Conservation (phyloP, 495 filamentous ascomycete species). For the Aspergillus biplanus region DNA sequence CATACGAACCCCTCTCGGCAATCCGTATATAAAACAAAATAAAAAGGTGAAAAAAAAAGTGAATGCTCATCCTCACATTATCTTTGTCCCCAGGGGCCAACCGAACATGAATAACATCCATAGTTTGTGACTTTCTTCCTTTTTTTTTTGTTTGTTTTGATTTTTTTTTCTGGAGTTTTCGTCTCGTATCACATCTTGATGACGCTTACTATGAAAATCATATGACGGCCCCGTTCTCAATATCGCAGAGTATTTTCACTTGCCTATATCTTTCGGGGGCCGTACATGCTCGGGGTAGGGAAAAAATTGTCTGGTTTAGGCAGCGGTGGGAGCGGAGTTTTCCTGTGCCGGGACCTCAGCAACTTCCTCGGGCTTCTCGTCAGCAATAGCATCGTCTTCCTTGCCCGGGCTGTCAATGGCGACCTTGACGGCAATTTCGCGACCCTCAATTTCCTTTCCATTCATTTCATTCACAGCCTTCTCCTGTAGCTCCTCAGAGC, state of each 20-base stretch:
- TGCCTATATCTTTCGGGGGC: slow-evolving; percentile 15
- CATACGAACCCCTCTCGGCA: slow-evolving; percentile 22
- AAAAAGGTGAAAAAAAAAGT: slow-evolving; percentile 18
- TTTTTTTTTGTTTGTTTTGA: slow-evolving; percentile 20
- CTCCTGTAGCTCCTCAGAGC: slow-evolving; percentile 92
- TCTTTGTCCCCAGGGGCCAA: slow-evolving; percentile 22
- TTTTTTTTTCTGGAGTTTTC: slow-evolving; percentile 21
- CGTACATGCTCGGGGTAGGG: slow-evolving; percentile 28
- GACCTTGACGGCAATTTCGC: slow-evolving; percentile 99
- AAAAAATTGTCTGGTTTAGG: slow-evolving; percentile 35
- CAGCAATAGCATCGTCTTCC: slow-evolving; percentile 82
- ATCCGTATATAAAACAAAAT: slow-evolving; percentile 22
- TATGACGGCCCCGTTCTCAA: slow-evolving; percentile 21
- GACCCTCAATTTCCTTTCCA: slow-evolving; percentile 96
- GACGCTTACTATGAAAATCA: slow-evolving; percentile 16
- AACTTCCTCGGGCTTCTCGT: slow-evolving; percentile 50
- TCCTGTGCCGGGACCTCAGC: slow-evolving; percentile 46
- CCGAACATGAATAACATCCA: slow-evolving; percentile 29
- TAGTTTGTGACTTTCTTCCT: neutral
- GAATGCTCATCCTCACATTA: slow-evolving; percentile 18
- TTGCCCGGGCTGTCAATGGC: slow-evolving; percentile 99
- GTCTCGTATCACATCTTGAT: slow-evolving; percentile 14
- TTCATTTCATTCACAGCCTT: slow-evolving; percentile 99
- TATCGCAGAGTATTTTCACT: slow-evolving; percentile 5
- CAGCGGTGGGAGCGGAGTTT: slow-evolving; percentile 36